Conservation (phyloP, 2,329 filamentous ascomycete species). For the Curvularia spicifera region DNA sequence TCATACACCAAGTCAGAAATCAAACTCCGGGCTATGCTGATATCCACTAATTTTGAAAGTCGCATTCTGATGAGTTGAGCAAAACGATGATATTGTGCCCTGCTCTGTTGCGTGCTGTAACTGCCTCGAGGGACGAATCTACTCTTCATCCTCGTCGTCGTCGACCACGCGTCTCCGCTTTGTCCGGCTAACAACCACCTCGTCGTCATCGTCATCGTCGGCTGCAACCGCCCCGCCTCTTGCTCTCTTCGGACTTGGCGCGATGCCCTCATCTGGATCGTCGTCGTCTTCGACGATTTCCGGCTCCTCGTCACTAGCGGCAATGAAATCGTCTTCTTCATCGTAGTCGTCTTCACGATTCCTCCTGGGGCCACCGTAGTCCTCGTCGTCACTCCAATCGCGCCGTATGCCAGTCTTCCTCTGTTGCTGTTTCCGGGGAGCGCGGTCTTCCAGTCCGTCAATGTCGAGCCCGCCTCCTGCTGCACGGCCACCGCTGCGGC, state of each 20-base stretch:
- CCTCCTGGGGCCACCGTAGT: constrained; percentile 69
- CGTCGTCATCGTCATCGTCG: constrained; percentile 44
- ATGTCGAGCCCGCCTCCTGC: constrained; percentile 68
- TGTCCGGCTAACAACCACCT: constrained; percentile 38
- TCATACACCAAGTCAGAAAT: constrained; percentile 9
- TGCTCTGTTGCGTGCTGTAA: neutral
- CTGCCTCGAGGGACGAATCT: constrained; percentile 3
- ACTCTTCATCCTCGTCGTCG: constrained; percentile 58
- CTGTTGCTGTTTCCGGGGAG: constrained; percentile 36
- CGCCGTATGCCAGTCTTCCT: constrained; percentile 51
- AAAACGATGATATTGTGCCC: neutral
- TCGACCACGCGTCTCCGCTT: constrained; percentile 55
- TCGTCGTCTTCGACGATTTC: constrained; percentile 66
- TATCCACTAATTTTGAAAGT: constrained; percentile 13
- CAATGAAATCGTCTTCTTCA: constrained; percentile 79
- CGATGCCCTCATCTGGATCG: constrained; percentile 56
- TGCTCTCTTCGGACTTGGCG: constrained; percentile 51
- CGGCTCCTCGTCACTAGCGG: constrained; percentile 75
- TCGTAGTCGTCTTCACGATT: constrained; percentile 77
- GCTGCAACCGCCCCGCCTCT: constrained; percentile 36
- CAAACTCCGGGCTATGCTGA: constrained; percentile 36
- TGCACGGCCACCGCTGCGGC: constrained; percentile 59
- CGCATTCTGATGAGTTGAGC: neutral
- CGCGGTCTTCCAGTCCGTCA: constrained; percentile 62
- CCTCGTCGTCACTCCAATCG: constrained; percentile 74